Percentiles rank a stretch among this genome's conserved stretches.
These are phyloP conservation scores for Penstemon barbatus DNA, from an alignment of 257 asterid species.

Conservation along the genomic window DNA sequence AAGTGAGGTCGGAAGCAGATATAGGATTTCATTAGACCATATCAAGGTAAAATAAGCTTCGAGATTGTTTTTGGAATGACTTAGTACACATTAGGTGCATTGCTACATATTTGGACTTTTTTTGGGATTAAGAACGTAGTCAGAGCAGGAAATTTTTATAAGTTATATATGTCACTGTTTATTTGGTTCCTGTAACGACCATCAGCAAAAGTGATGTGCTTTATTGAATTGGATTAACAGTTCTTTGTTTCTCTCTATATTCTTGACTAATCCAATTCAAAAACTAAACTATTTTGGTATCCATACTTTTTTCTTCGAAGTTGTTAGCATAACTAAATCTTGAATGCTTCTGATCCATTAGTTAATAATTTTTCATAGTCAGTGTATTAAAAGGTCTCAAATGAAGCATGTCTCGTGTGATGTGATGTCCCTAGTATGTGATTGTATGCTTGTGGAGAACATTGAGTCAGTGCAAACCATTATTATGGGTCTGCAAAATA, in stretches of 20 bases:
- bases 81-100: too few species aligned
- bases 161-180: too few species aligned
- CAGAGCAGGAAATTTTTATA: too few species aligned
- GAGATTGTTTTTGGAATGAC: neutral
- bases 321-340: neutral
- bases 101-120: too few species aligned
- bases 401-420: neutral
- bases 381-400: neutral
- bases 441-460: neutral
- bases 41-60: neutral
- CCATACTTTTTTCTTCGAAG: neutral
- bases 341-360: neutral
- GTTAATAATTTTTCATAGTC: neutral
- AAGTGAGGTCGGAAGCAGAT: neutral
- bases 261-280: neutral
- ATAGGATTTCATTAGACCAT: neutral
- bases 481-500: slow-evolving; percentile 7
- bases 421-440: neutral
- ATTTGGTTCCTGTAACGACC: too few species aligned
- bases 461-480: neutral
- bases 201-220: neutral
- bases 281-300: neutral
- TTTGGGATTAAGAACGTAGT: too few species aligned
- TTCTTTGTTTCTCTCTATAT: neutral
- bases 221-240: neutral